Percentiles rank a stretch among this genome's conserved stretches.
Evolutionary conservation across 176 grass and related monocot genomes (phyloP).

Genomic region (Elymus sibiricus): DNA sequence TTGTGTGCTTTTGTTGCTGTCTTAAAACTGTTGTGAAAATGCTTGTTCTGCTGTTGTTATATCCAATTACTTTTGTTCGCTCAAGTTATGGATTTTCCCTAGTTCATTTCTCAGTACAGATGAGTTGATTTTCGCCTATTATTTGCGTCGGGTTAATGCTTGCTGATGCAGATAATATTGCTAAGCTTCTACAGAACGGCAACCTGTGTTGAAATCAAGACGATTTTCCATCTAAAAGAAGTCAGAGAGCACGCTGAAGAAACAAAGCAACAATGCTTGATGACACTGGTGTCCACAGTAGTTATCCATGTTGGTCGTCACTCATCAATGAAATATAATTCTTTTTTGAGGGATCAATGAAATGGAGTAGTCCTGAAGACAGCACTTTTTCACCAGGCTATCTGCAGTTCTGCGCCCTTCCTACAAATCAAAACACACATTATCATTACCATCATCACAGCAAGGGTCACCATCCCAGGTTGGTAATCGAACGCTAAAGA

Average conservation of each 20-base stretch:
- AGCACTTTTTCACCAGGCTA: background rate
- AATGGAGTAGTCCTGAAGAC: background rate
- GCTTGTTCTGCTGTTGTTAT: background rate
- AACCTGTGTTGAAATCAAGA: background rate
- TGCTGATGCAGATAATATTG: background rate
- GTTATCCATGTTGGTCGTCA: background rate
- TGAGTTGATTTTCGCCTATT: background rate
- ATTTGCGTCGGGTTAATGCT: background rate
- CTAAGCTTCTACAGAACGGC: background rate
- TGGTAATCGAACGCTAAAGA: background rate
- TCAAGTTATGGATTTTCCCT: background rate
- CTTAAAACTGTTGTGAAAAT: background rate
- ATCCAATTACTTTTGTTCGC: background rate
- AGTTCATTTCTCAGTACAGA: background rate
- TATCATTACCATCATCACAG: background rate
- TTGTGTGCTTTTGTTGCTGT: background rate
- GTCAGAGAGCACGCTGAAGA: background rate
- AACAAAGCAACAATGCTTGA: background rate
- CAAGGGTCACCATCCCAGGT: background rate
- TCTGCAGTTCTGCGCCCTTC: background rate
- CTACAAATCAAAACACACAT: background rate
- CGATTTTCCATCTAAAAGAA: background rate
- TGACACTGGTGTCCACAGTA: background rate
- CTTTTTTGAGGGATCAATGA: background rate
- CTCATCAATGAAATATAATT: background rate